Conservation (phyloP, 192 early-diverging fungal genomes). For the Tieghemiomyces parasiticus region DNA sequence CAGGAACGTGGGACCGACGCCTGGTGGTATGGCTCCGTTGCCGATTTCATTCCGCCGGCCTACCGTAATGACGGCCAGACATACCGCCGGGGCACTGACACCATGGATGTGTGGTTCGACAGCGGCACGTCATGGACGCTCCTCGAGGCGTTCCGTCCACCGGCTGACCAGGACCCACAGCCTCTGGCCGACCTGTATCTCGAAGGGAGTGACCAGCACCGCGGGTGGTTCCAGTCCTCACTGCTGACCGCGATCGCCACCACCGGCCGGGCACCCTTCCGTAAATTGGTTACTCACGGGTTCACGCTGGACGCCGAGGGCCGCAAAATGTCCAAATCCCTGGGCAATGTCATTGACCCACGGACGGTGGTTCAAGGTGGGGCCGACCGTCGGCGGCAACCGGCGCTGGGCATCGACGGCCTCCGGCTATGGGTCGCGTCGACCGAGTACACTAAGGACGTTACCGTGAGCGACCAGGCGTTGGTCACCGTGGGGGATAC, state of each 20-base stretch:
- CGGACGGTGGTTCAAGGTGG: slow-evolving; percentile 48
- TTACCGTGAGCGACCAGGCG: slow-evolving; percentile 48
- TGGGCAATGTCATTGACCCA: slow-evolving; percentile 64
- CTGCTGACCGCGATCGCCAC: slow-evolving; percentile 54
- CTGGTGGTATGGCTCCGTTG: slow-evolving; percentile 54
- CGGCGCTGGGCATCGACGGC: slow-evolving; percentile 58
- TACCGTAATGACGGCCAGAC: slow-evolving; percentile 36
- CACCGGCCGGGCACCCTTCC: slow-evolving; percentile 50
- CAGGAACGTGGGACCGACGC: slow-evolving; percentile 40
- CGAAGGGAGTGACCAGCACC: slow-evolving; percentile 70
- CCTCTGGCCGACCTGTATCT: slow-evolving; percentile 51
- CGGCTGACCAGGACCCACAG: too few species aligned
- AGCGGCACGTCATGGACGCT: slow-evolving; percentile 64
- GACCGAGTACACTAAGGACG: slow-evolving; percentile 58
- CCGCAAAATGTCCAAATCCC: slow-evolving; percentile 70
- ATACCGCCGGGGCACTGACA: slow-evolving; percentile 51
- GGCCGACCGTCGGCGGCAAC: slow-evolving; percentile 46
- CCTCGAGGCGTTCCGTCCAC: slow-evolving; percentile 19
- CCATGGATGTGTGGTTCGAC: slow-evolving; percentile 84
- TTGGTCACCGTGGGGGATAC: slow-evolving; percentile 46
- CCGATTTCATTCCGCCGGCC: slow-evolving; percentile 43
- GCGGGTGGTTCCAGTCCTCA: slow-evolving; percentile 78
- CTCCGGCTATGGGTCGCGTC: slow-evolving; percentile 61
- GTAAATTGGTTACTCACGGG: slow-evolving; percentile 61
- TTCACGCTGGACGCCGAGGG: slow-evolving; percentile 65